A percentile compares a stretch with the other conserved stretches of the same genome.
phyloP scores from a whole-genome alignment of 2,329 filamentous ascomycete genomes.

The Trichoderma sp. region DNA sequence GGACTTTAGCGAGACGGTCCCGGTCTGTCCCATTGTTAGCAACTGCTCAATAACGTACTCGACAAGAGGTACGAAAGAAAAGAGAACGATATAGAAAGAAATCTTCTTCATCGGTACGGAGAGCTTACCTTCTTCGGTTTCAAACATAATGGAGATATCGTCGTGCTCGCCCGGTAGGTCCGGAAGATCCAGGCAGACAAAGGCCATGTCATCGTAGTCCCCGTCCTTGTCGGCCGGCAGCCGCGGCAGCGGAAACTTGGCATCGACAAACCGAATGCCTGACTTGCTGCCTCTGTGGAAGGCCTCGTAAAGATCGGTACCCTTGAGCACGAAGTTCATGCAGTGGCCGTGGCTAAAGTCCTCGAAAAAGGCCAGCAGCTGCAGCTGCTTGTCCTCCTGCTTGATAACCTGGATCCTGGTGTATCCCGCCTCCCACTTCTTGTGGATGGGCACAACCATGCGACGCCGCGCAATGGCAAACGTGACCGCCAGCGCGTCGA shows the following conservation, averaged over 20 bases:
- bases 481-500: constrained; percentile 69
- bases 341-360: constrained; percentile 84
- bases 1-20: constrained; percentile 53
- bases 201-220: constrained; percentile 65
- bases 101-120: neutral
- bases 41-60: neutral
- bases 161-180: constrained; percentile 92
- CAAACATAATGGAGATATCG: constrained; percentile 84
- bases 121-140: constrained; percentile 71
- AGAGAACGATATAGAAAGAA: neutral
- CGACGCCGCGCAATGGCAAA: constrained; percentile 82
- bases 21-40: constrained; percentile 48
- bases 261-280: constrained; percentile 79
- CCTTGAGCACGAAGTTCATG: constrained; percentile 86
- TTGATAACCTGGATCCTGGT: constrained; percentile 77
- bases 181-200: constrained; percentile 82
- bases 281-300: constrained; percentile 66
- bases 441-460: constrained; percentile 91
- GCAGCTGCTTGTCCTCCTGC: constrained; percentile 71
- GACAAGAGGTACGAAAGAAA: neutral
- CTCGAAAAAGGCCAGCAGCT: constrained; percentile 84
- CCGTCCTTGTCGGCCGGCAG: constrained; percentile 54
- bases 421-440: constrained; percentile 85
- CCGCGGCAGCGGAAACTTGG: constrained; percentile 83
- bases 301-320: constrained; percentile 79